Evolutionary conservation across 352 stramenopile species (phyloP).

Genomic region (Paralagenidium karlingii): DNA sequence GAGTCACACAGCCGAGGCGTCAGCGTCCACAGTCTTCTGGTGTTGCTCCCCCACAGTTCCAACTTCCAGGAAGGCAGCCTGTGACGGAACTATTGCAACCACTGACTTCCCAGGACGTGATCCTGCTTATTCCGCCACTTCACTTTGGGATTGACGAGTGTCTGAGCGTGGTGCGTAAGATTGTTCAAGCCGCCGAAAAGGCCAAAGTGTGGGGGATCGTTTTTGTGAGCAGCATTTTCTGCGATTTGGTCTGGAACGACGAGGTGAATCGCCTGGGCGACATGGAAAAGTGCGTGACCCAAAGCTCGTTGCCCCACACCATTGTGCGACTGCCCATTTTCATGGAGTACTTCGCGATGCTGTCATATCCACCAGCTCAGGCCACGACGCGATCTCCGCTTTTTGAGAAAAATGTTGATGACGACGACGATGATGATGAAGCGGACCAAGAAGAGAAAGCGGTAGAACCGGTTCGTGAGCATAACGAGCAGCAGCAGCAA

Average conservation of each 20-base stretch:
- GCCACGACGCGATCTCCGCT: background rate
- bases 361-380: no score
- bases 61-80: constrained; percentile 20
- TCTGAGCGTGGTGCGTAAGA: constrained; percentile 35
- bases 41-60: constrained; percentile 17
- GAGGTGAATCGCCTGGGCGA: constrained; percentile 42
- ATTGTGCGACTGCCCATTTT: constrained; percentile 61
- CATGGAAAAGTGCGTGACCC: constrained; percentile 49
- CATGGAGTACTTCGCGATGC: constrained; percentile 67
- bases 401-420: background rate
- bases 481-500: background rate
- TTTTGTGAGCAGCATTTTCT: constrained; percentile 55
- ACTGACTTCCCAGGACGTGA: constrained; percentile 44
- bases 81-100: constrained; percentile 43
- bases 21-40: background rate
- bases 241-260: constrained; percentile 12
- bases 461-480: background rate
- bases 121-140: constrained; percentile 58
- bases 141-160: constrained; percentile 28
- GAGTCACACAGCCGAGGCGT: constrained; percentile 1
- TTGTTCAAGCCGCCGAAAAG: constrained; percentile 29
- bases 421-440: background rate
- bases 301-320: constrained; percentile 33
- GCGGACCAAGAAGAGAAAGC: constrained; percentile 19
- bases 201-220: constrained; percentile 64